Conservation (phyloP, 2,329 filamentous ascomycete species). For the Diplodia mutila region DNA sequence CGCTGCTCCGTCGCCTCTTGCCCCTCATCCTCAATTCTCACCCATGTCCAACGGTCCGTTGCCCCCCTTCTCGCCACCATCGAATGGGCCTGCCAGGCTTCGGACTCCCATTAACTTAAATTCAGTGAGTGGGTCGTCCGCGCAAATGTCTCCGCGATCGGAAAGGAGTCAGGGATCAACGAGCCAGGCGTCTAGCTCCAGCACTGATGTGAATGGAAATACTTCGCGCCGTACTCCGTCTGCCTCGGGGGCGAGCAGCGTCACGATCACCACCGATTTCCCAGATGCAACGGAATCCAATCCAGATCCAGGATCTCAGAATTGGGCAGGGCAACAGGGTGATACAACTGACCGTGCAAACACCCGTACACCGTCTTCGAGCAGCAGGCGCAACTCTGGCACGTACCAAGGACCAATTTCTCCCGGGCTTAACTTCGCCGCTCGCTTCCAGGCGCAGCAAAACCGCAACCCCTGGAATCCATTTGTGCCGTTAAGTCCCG, state of each 20-base stretch:
- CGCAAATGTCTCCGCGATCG: constrained; percentile 16
- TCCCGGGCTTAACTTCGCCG: constrained; percentile 38
- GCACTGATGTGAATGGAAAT: constrained; percentile 2
- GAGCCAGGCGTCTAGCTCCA: constrained; percentile 36
- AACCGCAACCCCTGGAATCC: constrained; percentile 44
- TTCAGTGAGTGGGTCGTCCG: constrained; percentile 29
- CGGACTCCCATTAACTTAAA: constrained; percentile 41
- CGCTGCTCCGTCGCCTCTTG: constrained; percentile 12
- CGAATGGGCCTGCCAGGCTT: constrained; percentile 33
- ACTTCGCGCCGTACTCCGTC: constrained; percentile 5
- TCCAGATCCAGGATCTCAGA: neutral
- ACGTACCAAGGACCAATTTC: constrained; percentile 24
- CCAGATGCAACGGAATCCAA: neutral
- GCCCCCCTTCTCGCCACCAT: constrained; percentile 31
- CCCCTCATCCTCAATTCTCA: constrained; percentile 41
- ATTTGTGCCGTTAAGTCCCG: constrained; percentile 36
- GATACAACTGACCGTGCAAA: constrained; percentile 8
- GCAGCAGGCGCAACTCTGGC: constrained; percentile 16
- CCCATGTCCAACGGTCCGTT: constrained; percentile 34
- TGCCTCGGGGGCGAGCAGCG: constrained; percentile 4
- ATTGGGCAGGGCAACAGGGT: neutral
- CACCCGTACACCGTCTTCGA: constrained; percentile 15
- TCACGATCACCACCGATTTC: neutral
- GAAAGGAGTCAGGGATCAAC: constrained; percentile 39
- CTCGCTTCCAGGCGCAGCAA: constrained; percentile 37